Evolutionary conservation across 2,329 filamentous ascomycete genomes (phyloP), one percentile per base, ranked within the genome.

Genomic region (Daldinia eschscholtzii): DNA sequence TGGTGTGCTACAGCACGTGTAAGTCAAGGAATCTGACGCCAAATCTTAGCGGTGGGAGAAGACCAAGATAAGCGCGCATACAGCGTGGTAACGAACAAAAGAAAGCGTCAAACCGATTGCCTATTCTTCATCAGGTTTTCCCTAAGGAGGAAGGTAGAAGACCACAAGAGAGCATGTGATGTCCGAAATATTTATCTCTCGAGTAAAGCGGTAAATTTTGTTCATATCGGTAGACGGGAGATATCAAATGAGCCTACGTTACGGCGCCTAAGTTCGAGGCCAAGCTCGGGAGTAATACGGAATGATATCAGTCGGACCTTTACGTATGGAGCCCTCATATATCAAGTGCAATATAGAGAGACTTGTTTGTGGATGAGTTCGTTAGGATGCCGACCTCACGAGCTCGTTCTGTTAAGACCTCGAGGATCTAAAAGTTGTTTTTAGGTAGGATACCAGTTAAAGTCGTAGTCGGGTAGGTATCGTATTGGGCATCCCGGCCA

Each of bases 101-200:
- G 56, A 37, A 57, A 39, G 55, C 46, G 50, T 63, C 61, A 15
- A 41, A 59, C 37, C 13, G 39, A 41, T 62, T 67, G 33, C 35
- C 41, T 60, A 37, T 28, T 10, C 13, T 50, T 33, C 42, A 59
- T n/a, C 13, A 41, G 41, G 30, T 48, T 18, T 50, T 63, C 42
- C 65, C 61, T 26, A 65, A 59, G 59, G 65, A 33, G 64, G 67
- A 50, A 70, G 57, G 64, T 70, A 58, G 37, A 57, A 55, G 26
- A 59, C 46, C 48, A 46, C 46, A 37, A 57, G 28, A n/a, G 41
- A 57, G 26, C 60, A 65, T 67, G 61, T 61, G 64, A 53, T 37
- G 39, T 37, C 61, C 46, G 30, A 13, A 53, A 35, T 65, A 65
- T 62, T 68, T 57, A 60, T 58, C 37, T 28, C 55, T 55, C 20